These are phyloP conservation scores for Omphalotus guepiniiformis DNA, from an alignment of 768 basidiomycete species.

Conservation along the genomic window DNA sequence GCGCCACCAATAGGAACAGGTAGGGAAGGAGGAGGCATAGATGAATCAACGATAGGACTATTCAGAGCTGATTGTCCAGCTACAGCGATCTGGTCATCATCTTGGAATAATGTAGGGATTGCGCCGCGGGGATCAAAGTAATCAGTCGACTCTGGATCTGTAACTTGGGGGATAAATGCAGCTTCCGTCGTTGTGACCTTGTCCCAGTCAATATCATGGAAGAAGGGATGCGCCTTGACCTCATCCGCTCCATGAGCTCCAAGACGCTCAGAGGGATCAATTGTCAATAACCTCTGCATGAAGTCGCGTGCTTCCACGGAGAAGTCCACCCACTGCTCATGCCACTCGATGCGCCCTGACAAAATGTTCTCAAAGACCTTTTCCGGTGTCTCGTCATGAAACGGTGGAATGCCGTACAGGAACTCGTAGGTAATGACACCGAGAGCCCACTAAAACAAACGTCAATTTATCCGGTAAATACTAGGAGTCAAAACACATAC, in stretches of 20 bases:
- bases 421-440: conserved; percentile 99
- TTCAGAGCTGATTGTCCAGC: conserved; percentile 48
- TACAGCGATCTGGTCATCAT: conserved; percentile 60
- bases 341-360: conserved; percentile 92
- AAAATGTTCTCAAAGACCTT: conserved; percentile 98
- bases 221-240: conserved; percentile 90
- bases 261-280: conserved; percentile 74
- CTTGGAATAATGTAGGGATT: conserved; percentile 84
- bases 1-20: conserved; percentile 37
- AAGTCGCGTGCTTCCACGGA: conserved; percentile 87
- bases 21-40: conserved; percentile 37
- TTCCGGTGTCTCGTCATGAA: conserved; percentile 96
- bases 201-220: conserved; percentile 90
- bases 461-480: conserved; percentile 2
- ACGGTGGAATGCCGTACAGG: conserved; percentile 93
- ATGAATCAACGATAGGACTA: conserved; percentile 37
- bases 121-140: conserved; percentile 98
- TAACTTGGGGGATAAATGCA: conserved; percentile 91
- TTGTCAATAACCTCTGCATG: conserved; percentile 80
- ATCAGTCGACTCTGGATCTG: conserved; percentile 98
- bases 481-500: conserved; percentile 42
- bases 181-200: conserved; percentile 85
- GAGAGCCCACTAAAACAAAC: conserved; percentile 79
- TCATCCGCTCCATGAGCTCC: conserved; percentile 88
- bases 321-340: conserved; percentile 87